Conservation (phyloP, 768 basidiomycete genomes). For the Russula foetens region DNA sequence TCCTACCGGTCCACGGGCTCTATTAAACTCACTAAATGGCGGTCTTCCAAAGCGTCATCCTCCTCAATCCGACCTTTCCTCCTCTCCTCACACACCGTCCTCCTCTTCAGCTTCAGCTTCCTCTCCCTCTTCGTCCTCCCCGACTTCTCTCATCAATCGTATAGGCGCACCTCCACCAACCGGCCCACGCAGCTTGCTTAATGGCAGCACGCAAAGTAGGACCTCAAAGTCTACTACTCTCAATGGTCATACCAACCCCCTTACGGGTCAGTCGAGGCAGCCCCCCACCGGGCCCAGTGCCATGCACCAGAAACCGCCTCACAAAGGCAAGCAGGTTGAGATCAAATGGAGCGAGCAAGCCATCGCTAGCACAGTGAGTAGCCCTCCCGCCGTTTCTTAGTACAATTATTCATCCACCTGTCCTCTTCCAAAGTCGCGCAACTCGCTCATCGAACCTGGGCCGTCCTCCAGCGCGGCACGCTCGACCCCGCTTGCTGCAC, state of each 20-base stretch:
- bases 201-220: conserved; percentile 25
- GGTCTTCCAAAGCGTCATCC: conserved; percentile 21
- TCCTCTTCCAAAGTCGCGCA: conserved; percentile 12
- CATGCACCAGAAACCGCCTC: conserved; percentile 24
- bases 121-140: conserved; percentile 31
- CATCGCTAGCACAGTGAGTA: conserved; percentile 29
- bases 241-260: conserved; percentile 34
- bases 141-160: conserved; percentile 28
- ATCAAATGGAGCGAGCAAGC: conserved; percentile 26
- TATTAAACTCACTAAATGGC: conserved; percentile 41
- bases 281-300: conserved; percentile 29
- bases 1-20: conserved; percentile 64
- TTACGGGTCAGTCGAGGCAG: conserved; percentile 23
- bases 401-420: conserved; percentile 17
- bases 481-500: conserved; percentile 10
- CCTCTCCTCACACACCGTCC: conserved; percentile 21
- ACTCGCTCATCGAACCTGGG: conserved; percentile 1
- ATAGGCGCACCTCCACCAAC: conserved; percentile 54
- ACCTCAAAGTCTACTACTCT: conserved; percentile 36
- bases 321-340: conserved; percentile 39
- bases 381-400: conserved; percentile 2
- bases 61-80: conserved; percentile 13
- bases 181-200: conserved; percentile 53
- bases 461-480: conserved; percentile 10
- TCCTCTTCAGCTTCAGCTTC: conserved; percentile 23